Evolutionary conservation across 1,139 yeast species (phyloP), one percentile per base, ranked within the genome.

Genomic region (Hemisphaericaspora xylofermentans): DNA sequence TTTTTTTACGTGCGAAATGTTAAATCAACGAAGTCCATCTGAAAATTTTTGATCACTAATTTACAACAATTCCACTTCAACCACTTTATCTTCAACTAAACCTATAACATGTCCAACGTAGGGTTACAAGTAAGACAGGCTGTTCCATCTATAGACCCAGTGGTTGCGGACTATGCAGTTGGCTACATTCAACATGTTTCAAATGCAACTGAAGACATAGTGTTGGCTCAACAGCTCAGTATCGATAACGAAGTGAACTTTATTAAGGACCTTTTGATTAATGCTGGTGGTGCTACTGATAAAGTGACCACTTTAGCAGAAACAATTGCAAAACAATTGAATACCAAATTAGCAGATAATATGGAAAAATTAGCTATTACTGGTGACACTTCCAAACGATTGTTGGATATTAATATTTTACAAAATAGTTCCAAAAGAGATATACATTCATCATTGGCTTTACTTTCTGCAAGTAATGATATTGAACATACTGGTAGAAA

Each of bases 401-500:
- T 85, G 42, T 68, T 85, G 56, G 94, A 85, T 60, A 76, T 84
- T 43, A 82, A 82, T 56, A 68, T 84, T 40, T 68, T 85, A 52
- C 63, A 61, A 44, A 67, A 66, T 48, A 78, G 69, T 52, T 82
- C 79, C 53, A 84, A 84, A 58, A 76, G 91, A 61, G 88, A 85
- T 53, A 76, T 84, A 51, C 84, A 84, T 56, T 71, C 86, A 1
- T 81, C 89, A 3, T 67, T 85, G 52, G 88, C 87, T 17, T 63
- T 86, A 57, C 65, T 88, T 40, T 87, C 85, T 52, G 89, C 89
- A 19, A 77, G 84, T 21, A 78, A 80, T 46, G 96, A 89, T 58
- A 84, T 93, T 51, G 97, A 91, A 48, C 94, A 91, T 51, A 76
- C 95, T 1, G 96, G 97, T 39, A 78, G 96, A 65, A 83, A 84